Evolutionary conservation across 805 yeast genomes (phyloP), one percentile per base, ranked within the genome.

Genomic region (Zygoascus bituminiphila): DNA sequence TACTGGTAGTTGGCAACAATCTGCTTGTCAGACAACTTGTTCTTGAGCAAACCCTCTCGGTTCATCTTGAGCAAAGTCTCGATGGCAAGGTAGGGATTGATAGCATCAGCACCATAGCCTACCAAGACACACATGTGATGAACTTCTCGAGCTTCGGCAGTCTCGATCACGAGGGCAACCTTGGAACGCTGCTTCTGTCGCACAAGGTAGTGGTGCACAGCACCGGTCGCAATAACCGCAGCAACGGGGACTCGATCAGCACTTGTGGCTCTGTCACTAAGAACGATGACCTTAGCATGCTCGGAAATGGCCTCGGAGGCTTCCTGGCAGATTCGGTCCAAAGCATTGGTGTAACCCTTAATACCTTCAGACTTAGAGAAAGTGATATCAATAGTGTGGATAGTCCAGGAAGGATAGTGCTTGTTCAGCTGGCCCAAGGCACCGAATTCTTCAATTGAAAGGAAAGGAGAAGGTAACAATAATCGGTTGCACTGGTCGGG

Each of bases 21-120:
- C 56, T 77, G 63, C 26, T 76, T 78, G 54, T 81, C 80, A 15
- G 81, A 62, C 47, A 85, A 64, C 26, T 74, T 74, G 40, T 62
- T 67, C 46, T 62, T 56, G 23, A 69, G 59, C 57, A 93, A 72
- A 10, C 83, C 82, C 68, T 89, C 96, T 42, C 74, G 72, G 68
- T 85, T 85, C 84, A 91, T 79, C 69, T 85, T 82, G 51, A 86
- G 70, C 59, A 93, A 71, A 12, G 96, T 82, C 67, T 93, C 96
- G 70, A 91, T 78, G 14, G 91, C 95, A 64, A 91, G 73, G 72
- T 88, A 93, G 49, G 98, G 98, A 70, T 85, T 86, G 61, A 91
- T 75, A 54, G 88, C 98, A 71, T 91, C 98, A 54, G 91, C 95
- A 75, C 98, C 98, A 66, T 93, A 93, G 57, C 98, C 98, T 25